Base-by-base conservation (phyloP, 2,329 filamentous ascomycete species). In the Ascocoryne sarcoides region DNA sequence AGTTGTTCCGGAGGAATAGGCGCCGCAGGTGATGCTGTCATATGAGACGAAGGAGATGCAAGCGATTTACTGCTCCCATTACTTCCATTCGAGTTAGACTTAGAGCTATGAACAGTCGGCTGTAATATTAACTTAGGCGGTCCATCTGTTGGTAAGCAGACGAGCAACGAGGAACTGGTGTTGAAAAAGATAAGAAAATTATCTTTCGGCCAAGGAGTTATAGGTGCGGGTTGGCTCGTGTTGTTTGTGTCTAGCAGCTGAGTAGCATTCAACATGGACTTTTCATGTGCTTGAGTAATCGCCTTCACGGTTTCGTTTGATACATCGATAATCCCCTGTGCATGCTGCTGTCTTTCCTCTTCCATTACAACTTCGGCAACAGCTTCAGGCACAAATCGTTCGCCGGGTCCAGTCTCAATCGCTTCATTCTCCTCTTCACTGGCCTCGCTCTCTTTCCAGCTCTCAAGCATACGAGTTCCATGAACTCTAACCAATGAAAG, bases 391-490 rank as follows among this genome's bases (percentile, higher is more conserved):
- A 62, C 46, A 36, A 50, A 49, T 30, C 50, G 44, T 16, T 54
- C 51, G 9, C 47, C 45, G 10, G 9, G 26, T 19, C 40, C 44
- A 23, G 34, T 43, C 18, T 52, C 45, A 26, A 28, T 46, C 15
- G 58, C 52, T 9, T 60, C 65, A 10, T 66, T 63, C 32, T 71
- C 63, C 12, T 83, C 77, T n/a, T 80, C 75, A 40, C 75, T 75
- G 12, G 71, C 67, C 49, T 93, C 86, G 42, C 84, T 81, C 40
- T 94, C 84, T 58, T 90, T 87, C 42, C 56, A 90, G 89, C 59
- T 98, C 88, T 54, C 96, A 79, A 98, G 84, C 68, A 95, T 92
- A 0, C 90, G 83, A 15, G 79, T 95, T 5, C 92, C 92, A 62
- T 98, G 92, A 4, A 98, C 84, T 40, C 92, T 78, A 39, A 98